Evolutionary conservation across 768 basidiomycete genomes (phyloP), one percentile per base, ranked within the genome.

Genomic region (Chalciporus piperatus): DNA sequence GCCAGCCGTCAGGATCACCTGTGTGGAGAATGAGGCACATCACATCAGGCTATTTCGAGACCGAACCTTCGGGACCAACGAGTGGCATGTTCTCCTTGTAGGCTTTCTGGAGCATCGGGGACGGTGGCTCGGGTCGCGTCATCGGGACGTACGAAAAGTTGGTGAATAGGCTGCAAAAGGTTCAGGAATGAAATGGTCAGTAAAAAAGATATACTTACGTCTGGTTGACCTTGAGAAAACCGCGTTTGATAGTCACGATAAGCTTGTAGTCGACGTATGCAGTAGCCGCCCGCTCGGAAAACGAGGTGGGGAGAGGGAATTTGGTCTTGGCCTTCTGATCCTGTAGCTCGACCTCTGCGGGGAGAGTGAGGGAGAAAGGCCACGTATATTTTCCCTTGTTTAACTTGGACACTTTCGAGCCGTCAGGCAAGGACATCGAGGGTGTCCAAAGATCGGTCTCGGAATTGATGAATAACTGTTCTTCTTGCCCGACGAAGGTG

Each of bases 251-350:
- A 1, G 74, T 82, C 22, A 79, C 77, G 13, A 73, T 61, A 8
- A 82, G 58, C 57, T 72, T 75, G 61, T 84, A 84, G 50, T 83
- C 81, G 47, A 84, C 71, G 54, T 81, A 82, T 14, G 72, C 78
- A 1, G 77, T 75, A 41, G 79, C 78, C 1, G 76, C 79, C 23
- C 77, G 70, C 62, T 84, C 82, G 1, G 78, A 75, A 55, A 82
- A 83, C 33, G 68, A 77, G 6, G 80, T 77, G 1, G 82, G 82
- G 13, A 81, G 70, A 4, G 66, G 68, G 44, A 76, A 79, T 6
- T 48, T 50, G 12, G 66, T 69, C 48, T 59, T 67, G 41, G 68
- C 69, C 32, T 64, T 69, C 48, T 70, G 74, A 23, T 75, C 71
- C 27, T 71, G 59, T 22, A 76, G 64, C 16, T 63, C 58, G 14